Evolutionary conservation across 106 monocot genomes (phyloP).

Genomic region (Chionographis japonica): DNA sequence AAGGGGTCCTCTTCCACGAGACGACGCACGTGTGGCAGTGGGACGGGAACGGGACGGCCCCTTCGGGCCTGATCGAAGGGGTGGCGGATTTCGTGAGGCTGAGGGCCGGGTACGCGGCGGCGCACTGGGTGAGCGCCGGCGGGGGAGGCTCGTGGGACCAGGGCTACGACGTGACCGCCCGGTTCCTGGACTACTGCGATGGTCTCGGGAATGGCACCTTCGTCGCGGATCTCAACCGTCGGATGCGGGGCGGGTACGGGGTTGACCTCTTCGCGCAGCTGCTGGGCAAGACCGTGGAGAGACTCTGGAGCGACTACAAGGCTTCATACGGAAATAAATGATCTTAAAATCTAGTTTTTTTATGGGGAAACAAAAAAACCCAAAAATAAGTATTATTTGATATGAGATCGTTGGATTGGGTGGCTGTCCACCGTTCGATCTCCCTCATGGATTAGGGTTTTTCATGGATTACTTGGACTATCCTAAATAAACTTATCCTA

Average conservation of each 20-base stretch:
- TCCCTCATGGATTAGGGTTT: too few species aligned
- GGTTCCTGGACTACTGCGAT: not conserved
- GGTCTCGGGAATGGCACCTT: not conserved
- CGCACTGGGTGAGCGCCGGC: not conserved
- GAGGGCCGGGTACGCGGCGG: not conserved
- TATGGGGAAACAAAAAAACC: too few species aligned
- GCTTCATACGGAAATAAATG: too few species aligned
- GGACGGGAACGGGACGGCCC: not conserved
- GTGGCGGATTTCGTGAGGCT: conserved; percentile 3
- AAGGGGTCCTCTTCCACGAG: conserved; percentile 4
- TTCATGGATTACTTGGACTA: too few species aligned
- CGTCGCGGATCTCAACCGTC: not conserved
- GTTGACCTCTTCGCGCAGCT: not conserved
- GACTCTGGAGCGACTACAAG: too few species aligned
- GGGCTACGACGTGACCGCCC: conserved; percentile 10
- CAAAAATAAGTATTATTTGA: too few species aligned
- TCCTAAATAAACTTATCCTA: too few species aligned
- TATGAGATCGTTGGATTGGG: too few species aligned
- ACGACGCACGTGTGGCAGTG: conserved; percentile 6
- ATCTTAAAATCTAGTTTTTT: too few species aligned
- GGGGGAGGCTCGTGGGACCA: not conserved
- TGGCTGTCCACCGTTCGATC: too few species aligned
- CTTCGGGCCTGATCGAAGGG: not conserved
- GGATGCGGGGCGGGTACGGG: not conserved
- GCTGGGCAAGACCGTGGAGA: too few species aligned